These are phyloP conservation scores for Arthrobotrys sinensis DNA, from an alignment of 2,329 filamentous ascomycete species.

Conservation along the genomic window DNA sequence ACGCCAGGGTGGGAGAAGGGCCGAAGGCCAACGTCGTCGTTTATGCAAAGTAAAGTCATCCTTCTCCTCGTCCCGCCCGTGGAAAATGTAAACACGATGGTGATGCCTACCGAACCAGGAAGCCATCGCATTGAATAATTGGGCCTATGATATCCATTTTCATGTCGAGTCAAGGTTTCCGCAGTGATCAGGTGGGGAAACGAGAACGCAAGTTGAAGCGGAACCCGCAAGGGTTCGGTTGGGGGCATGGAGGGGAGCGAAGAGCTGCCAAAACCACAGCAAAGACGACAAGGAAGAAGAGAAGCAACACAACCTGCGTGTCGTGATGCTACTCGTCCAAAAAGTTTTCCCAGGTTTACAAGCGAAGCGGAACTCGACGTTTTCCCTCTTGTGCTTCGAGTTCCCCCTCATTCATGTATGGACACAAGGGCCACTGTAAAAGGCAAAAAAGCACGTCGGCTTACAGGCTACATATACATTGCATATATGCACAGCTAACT, in stretches of 20 bases:
- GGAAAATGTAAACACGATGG: slow-evolving; percentile 22
- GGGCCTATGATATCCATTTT: slow-evolving; percentile 14
- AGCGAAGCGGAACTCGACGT: slow-evolving; percentile 59
- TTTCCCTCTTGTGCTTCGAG: slow-evolving; percentile 33
- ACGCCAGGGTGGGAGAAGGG: slow-evolving; percentile 17
- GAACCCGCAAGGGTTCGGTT: slow-evolving; percentile 13
- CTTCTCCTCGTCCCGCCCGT: slow-evolving; percentile 8
- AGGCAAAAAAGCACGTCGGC: slow-evolving; percentile 55
- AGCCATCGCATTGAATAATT: slow-evolving; percentile 31
- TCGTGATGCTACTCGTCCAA: slow-evolving; percentile 61
- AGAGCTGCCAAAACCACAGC: slow-evolving; percentile 30
- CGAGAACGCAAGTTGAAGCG: slow-evolving; percentile 20
- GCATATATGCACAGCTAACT: slow-evolving; percentile 62
- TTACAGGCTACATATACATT: slow-evolving; percentile 60
- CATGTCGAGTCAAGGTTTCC: slow-evolving; percentile 24
- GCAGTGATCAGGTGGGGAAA: slow-evolving; percentile 25
- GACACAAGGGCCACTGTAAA: slow-evolving; percentile 40
- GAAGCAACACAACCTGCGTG: slow-evolving; percentile 59
- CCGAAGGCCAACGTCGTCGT: slow-evolving; percentile 31
- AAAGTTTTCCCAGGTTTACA: slow-evolving; percentile 36
- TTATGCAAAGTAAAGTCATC: slow-evolving; percentile 39
- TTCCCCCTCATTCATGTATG: slow-evolving; percentile 49
- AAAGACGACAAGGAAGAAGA: slow-evolving; percentile 24
- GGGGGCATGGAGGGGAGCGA: slow-evolving; percentile 22
- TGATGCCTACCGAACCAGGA: slow-evolving; percentile 9